These are phyloP conservation scores for Apiotrichum gamsii DNA, from an alignment of 1,284 basidiomycete species.

Conservation along the genomic window DNA sequence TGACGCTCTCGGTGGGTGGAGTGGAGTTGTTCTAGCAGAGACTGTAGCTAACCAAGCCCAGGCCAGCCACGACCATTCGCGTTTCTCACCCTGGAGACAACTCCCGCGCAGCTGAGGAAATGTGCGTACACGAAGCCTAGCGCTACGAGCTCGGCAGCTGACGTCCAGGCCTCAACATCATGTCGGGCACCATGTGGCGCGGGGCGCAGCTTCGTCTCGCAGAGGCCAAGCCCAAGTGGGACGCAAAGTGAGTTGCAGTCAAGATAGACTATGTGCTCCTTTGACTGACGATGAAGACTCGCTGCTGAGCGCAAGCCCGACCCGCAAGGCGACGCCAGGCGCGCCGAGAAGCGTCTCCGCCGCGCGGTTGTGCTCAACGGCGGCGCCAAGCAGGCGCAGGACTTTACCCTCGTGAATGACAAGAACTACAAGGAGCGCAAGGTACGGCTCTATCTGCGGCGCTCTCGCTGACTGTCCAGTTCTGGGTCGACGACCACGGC, in stretches of 20 bases:
- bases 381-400: conserved; percentile 40
- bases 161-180: conserved; percentile 40
- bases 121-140: conserved; percentile 23
- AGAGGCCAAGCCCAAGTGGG: conserved; percentile 38
- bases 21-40: not conserved
- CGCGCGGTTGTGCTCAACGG: conserved; percentile 16
- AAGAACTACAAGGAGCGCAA: conserved; percentile 12
- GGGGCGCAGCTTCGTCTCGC: conserved; percentile 41
- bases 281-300: conserved; percentile 8
- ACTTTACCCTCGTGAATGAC: conserved; percentile 32
- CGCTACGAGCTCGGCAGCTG: not conserved
- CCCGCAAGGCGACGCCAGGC: conserved; percentile 10
- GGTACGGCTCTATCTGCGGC: too few relatives aligned
- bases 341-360: conserved; percentile 5
- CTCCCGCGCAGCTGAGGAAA: conserved; percentile 39
- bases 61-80: conserved; percentile 42
- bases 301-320: conserved; percentile 19
- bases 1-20: conserved; percentile 39
- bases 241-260: conserved; percentile 19
- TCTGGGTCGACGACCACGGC: conserved; percentile 30
- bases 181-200: conserved; percentile 45
- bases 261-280: too few relatives aligned
- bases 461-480: too few relatives aligned
- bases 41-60: conserved; percentile 10
- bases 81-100: conserved; percentile 40